Conservation (phyloP, 257 asterid species). For the Capsicum pubescens region DNA sequence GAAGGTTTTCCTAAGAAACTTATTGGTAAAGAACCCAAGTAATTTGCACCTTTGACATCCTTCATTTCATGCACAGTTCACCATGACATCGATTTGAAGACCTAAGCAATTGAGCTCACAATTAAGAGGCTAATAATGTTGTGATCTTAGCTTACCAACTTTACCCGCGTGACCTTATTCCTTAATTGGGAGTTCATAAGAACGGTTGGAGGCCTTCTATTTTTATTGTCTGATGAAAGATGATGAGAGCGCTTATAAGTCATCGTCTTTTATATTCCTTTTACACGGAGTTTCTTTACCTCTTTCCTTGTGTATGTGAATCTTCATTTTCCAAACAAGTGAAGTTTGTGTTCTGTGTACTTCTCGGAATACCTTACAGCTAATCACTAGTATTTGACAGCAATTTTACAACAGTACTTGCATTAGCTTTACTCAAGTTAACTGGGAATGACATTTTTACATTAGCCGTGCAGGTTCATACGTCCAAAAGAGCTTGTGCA, state of each 20-base stretch:
- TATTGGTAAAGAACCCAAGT: not conserved
- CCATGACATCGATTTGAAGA: not conserved
- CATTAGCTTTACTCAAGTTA: slow-evolving; percentile 10
- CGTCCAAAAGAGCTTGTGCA: slow-evolving; percentile 80
- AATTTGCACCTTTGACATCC: not conserved
- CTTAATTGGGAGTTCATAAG: not conserved
- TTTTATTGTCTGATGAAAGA: not conserved
- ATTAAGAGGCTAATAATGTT: not conserved
- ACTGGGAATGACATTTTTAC: slow-evolving; percentile 29
- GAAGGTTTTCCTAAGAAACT: not conserved
- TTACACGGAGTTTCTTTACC: not conserved
- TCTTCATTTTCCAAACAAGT: not conserved
- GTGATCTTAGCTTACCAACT: not conserved
- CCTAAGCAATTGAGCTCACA: not conserved
- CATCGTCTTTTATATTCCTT: not conserved
- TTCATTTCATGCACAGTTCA: not conserved
- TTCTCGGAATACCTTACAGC: slow-evolving; percentile 2
- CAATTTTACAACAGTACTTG: not conserved
- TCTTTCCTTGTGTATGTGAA: not conserved
- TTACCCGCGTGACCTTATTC: not conserved
- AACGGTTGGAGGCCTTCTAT: not conserved
- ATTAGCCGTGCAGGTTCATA: slow-evolving; percentile 64
- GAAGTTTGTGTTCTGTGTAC: not conserved
- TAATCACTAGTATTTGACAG: not conserved
- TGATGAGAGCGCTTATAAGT: not conserved